Evolutionary conservation across 1,139 yeast species (phyloP).

Genomic region (Geotrichum restrictum): DNA sequence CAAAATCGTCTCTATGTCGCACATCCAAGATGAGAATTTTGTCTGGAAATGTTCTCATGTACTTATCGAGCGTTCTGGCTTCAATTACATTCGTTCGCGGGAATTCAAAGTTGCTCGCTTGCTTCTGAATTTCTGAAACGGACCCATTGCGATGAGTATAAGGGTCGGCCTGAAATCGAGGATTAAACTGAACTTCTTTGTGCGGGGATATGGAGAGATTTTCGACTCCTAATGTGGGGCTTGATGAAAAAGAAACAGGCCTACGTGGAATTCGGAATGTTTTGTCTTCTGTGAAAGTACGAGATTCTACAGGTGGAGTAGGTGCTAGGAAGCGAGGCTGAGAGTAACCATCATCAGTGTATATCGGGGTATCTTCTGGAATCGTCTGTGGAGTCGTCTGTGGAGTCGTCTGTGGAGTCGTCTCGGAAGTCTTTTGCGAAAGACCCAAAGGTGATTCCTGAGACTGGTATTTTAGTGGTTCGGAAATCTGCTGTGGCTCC

Average conservation of each 20-base stretch:
- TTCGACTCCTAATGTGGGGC: not conserved
- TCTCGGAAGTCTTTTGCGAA: no score
- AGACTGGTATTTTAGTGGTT: not conserved
- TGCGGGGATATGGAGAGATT: not conserved
- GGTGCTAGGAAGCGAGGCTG: not conserved
- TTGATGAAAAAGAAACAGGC: constrained; percentile 3
- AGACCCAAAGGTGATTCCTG: no score
- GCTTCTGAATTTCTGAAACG: not conserved
- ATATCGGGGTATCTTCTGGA: no score
- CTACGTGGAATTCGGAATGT: not conserved
- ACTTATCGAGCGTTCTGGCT: constrained; percentile 32
- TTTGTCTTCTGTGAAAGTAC: not conserved
- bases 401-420: no score
- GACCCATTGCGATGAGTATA: no score
- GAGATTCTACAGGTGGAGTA: not conserved
- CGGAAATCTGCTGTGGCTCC: not conserved
- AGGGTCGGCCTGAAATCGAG: not conserved
- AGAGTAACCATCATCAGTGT: not conserved
- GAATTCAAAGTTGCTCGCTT: constrained; percentile 22
- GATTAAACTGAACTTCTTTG: constrained; percentile 1
- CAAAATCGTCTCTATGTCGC: constrained; percentile 56
- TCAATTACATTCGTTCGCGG: constrained; percentile 36
- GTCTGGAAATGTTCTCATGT: constrained; percentile 30
- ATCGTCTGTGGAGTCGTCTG: no score
- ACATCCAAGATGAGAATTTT: constrained; percentile 58